Evolutionary conservation across 2,329 filamentous ascomycete species (phyloP).

Genomic region (Fusarium nodosum): DNA sequence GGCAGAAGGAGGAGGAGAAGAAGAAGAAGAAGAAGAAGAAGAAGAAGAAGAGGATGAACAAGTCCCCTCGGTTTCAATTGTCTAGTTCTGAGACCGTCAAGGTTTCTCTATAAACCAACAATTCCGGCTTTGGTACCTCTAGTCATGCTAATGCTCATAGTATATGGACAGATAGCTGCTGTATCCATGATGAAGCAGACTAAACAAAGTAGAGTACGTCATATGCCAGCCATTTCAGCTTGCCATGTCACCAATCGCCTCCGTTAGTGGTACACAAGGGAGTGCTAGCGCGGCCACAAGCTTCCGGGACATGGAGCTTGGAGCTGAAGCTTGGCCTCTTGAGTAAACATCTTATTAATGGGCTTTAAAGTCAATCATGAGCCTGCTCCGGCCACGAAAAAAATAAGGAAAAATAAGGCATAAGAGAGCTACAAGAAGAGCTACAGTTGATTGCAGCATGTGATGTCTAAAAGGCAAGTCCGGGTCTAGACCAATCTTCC

Average conservation of each 20-base stretch:
- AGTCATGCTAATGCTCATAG: not conserved
- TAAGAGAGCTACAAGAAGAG: not conserved
- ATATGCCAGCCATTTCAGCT: constrained; percentile 37
- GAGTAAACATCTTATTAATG: constrained; percentile 15
- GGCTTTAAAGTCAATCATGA: constrained; percentile 1
- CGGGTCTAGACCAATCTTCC: not conserved
- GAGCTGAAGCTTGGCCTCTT: constrained; percentile 25
- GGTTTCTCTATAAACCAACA: constrained; percentile 35
- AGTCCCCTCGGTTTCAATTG: constrained; percentile 4
- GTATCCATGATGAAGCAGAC: constrained; percentile 28
- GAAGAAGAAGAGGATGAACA: not conserved
- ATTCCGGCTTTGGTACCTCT: not conserved
- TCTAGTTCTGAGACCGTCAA: not conserved
- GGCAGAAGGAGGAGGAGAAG: not conserved
- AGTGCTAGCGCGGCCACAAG: constrained; percentile 40
- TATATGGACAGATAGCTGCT: not conserved
- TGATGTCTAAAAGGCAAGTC: not conserved
- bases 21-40: not conserved
- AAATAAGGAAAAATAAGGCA: not conserved
- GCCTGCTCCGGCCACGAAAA: constrained; percentile 2
- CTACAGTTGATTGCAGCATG: not conserved
- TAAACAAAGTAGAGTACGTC: constrained; percentile 48
- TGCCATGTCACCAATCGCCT: constrained; percentile 35
- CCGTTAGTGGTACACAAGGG: constrained; percentile 19
- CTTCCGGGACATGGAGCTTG: constrained; percentile 30